Base-by-base conservation (phyloP, 139 green algal species). In the Limnomonas spitsbergensis region DNA sequence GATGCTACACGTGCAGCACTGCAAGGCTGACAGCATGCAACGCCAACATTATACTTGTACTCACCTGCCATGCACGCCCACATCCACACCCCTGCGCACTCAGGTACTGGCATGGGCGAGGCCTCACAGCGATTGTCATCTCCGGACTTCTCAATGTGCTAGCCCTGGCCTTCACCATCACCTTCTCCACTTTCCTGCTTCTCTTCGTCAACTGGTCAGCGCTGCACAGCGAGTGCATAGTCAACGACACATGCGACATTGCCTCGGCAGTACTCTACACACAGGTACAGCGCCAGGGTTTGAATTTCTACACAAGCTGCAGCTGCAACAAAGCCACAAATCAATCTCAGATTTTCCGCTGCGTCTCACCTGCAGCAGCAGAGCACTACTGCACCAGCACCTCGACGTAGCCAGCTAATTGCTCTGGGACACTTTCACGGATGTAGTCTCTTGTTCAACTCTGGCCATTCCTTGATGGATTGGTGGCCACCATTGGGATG, bases 11-110 rank as follows among this genome's bases (percentile, higher is more conserved):
- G 87, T 82, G 91, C 32, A 88, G 90, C 40, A 93, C 93, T 82
- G 93, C 31, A 94, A 91, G 0, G 88, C 98, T n/a, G 90, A 73
- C 14, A 98, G 98, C 88, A 98, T 96, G n/a, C n/a, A n/a, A n/a
- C n/a, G n/a, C n/a, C n/a, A n/a, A n/a, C n/a, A n/a, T n/a, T n/a
- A n/a, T n/a, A n/a, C n/a, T n/a, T n/a, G n/a, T n/a, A n/a, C n/a
- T n/a, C n/a, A n/a, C n/a, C n/a, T n/a, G n/a, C n/a, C n/a, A n/a
- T 53, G 14, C 69, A 29, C 37, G 35, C 34, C 31, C 35, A 47
- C 35, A 29, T 29, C 24, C 37, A 54, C 34, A 53, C 35, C 35
- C 37, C 35, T 24, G 35, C 6, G 7, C 37, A 29, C 27, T 9
- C 69, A 76, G 69, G 37, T 76, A 76, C 69, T 76, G 69, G 87